phyloP scores from a whole-genome alignment of 140 eudicot species.

The Senecio squalidus region DNA sequence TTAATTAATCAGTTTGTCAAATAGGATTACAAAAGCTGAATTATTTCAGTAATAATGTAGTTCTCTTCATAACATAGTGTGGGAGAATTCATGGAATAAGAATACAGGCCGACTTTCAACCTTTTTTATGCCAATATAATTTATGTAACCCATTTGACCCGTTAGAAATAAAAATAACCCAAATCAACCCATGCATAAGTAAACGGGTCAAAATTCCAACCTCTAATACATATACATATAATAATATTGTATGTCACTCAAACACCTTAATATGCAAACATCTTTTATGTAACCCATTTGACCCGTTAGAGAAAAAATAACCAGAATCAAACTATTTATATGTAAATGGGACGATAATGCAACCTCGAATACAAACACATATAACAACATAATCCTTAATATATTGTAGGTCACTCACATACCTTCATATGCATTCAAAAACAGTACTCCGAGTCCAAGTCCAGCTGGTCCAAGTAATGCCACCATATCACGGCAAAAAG shows the following conservation, averaged over 20 bases:
- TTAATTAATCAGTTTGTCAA: not conserved
- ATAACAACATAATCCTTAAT: not conserved
- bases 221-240: too few relatives aligned
- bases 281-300: not conserved
- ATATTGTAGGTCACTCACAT: constrained; percentile 6
- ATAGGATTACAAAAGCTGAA: not conserved
- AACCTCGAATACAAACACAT: not conserved
- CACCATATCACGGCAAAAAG: constrained; percentile 13
- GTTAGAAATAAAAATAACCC: too few relatives aligned
- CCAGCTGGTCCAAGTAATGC: not conserved
- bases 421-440: constrained; percentile 23
- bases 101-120: not conserved
- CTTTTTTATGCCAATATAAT: not conserved
- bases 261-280: too few relatives aligned
- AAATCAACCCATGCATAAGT: too few relatives aligned
- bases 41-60: constrained; percentile 1
- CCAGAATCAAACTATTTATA: not conserved
- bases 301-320: not conserved
- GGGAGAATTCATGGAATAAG: not conserved
- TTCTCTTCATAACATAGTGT: too few relatives aligned
- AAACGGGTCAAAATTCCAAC: too few relatives aligned
- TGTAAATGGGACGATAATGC: not conserved
- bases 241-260: too few relatives aligned
- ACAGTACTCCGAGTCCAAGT: constrained; percentile 2
- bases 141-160: too few relatives aligned